Percentiles rank a stretch among this genome's conserved stretches.
Evolutionary conservation across 768 basidiomycete genomes (phyloP).

Genomic region (Leccinum disarticulatum): DNA sequence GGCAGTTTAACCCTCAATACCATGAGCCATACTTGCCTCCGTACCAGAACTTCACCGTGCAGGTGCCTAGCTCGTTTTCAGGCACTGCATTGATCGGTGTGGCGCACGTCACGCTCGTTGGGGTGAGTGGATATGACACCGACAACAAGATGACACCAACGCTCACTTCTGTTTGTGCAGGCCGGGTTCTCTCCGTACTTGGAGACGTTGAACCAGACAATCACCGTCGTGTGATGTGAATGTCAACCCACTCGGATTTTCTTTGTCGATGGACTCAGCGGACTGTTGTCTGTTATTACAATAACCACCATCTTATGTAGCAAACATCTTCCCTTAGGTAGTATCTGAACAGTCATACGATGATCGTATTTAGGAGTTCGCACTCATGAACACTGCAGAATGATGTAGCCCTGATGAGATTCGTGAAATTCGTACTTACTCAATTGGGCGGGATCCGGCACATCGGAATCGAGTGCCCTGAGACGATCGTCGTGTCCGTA

Average conservation of each 20-base stretch:
- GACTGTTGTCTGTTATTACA: too few relatives aligned
- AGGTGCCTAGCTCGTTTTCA: constrained; percentile 32
- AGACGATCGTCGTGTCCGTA: too few relatives aligned
- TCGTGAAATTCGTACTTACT: too few relatives aligned
- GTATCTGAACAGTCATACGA: too few relatives aligned
- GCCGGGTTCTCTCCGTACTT: constrained; percentile 31
- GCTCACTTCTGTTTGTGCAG: constrained; percentile 20
- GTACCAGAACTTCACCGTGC: constrained; percentile 46
- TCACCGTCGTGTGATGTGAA: constrained; percentile 22
- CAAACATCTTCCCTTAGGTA: too few relatives aligned
- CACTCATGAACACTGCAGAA: too few relatives aligned
- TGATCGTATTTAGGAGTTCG: too few relatives aligned
- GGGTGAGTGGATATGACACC: constrained; percentile 33
- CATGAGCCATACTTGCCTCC: constrained; percentile 33
- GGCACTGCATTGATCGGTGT: constrained; percentile 40
- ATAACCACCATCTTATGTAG: too few relatives aligned
- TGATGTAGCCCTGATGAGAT: too few relatives aligned
- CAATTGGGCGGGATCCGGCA: too few relatives aligned
- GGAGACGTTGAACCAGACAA: constrained; percentile 35
- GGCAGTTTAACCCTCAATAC: constrained; percentile 40
- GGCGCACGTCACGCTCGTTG: constrained; percentile 39
- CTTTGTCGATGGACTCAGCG: too few relatives aligned
- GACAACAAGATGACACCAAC: not conserved
- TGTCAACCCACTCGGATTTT: not conserved
- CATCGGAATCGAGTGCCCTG: too few relatives aligned